phyloP scores from a whole-genome alignment of 768 basidiomycete genomes.

The Mrakia gelida region DNA sequence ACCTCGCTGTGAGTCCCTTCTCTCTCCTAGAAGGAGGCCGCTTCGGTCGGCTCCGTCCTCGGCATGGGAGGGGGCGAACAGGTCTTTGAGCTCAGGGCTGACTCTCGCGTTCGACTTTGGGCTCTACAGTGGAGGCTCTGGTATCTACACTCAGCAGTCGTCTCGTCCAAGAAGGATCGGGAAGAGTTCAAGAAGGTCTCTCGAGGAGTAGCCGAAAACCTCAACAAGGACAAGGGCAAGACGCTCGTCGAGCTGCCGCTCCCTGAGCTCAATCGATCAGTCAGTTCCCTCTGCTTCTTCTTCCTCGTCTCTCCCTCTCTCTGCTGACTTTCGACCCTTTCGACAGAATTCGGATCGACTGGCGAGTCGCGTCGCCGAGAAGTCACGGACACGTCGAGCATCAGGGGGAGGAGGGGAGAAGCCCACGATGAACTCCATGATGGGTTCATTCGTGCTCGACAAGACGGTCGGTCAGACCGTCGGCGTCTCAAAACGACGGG shows the following conservation, averaged over 20 bases:
- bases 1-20: neutral
- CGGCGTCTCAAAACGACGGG: neutral
- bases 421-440: neutral
- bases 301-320: neutral
- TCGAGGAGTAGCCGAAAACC: neutral
- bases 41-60: neutral
- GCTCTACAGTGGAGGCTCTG: constrained; percentile 16
- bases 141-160: constrained; percentile 1
- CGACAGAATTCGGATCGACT: neutral
- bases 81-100: neutral
- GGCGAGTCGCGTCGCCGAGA: constrained; percentile 4
- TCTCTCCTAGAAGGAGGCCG: neutral
- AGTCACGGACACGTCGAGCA: constrained; percentile 8
- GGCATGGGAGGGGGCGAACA: too few relatives aligned
- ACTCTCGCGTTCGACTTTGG: neutral
- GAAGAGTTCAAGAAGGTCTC: constrained; percentile 20
- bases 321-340: neutral
- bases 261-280: constrained; percentile 3
- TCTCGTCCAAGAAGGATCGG: constrained; percentile 8
- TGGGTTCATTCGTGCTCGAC: neutral
- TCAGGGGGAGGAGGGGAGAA: neutral
- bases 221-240: neutral
- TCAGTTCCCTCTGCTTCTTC: neutral
- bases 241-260: neutral
- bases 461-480: neutral